These are phyloP conservation scores for Phytopythium kandeliae DNA, from an alignment of 352 stramenopile genomes.

Conservation along the genomic window DNA sequence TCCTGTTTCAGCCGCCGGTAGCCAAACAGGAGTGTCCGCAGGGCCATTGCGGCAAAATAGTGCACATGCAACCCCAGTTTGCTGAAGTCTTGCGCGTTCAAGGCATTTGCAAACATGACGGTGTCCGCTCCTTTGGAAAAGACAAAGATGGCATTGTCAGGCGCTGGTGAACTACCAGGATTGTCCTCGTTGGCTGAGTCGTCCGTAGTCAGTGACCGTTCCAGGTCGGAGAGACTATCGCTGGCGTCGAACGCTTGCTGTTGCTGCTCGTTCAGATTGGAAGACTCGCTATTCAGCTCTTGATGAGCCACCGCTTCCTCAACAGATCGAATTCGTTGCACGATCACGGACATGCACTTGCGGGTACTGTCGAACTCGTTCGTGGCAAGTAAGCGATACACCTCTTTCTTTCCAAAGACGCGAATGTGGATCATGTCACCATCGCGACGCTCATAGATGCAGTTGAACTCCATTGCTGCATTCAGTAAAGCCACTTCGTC, in stretches of 20 bases:
- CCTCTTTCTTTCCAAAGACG: constrained; percentile 69
- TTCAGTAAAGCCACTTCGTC: constrained; percentile 81
- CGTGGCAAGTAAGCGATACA: constrained; percentile 68
- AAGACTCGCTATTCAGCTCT: not conserved
- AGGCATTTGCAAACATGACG: constrained; percentile 81
- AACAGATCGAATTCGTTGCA: constrained; percentile 32
- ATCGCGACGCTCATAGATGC: constrained; percentile 68
- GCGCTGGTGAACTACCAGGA: constrained; percentile 10
- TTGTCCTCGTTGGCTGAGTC: constrained; percentile 9
- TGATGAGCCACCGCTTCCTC: not conserved
- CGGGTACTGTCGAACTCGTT: constrained; percentile 87
- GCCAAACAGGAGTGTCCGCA: constrained; percentile 82
- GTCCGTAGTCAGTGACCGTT: constrained; percentile 16
- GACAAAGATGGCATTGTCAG: constrained; percentile 56
- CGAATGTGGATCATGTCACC: constrained; percentile 71
- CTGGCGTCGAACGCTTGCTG: constrained; percentile 1
- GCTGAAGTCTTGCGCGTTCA: constrained; percentile 65
- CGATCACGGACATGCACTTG: constrained; percentile 84
- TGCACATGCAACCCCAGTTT: constrained; percentile 78
- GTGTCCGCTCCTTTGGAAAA: constrained; percentile 89
- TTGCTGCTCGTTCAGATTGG: constrained; percentile 3
- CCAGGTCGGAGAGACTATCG: constrained; percentile 24
- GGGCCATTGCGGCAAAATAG: constrained; percentile 83
- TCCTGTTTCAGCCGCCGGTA: constrained; percentile 54
- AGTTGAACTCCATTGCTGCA: constrained; percentile 76